phyloP scores from a whole-genome alignment of 1,139 yeast species.

The Diutina rugosa region DNA sequence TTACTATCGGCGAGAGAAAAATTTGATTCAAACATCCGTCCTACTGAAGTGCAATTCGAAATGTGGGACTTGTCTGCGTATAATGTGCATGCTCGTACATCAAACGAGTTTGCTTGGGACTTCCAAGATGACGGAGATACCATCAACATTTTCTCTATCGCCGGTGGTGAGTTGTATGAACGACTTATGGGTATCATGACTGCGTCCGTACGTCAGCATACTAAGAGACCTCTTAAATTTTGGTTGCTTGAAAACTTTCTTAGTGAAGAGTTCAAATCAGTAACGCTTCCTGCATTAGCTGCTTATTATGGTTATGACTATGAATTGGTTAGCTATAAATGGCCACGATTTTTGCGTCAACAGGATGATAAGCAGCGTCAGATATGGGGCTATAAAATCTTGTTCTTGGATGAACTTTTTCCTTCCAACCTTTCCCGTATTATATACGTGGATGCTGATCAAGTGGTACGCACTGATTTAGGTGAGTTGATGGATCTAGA shows the following conservation, averaged over 20 bases:
- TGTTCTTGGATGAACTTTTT: conserved; percentile 77
- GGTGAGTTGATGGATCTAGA: conserved; percentile 52
- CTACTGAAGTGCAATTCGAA: not conserved
- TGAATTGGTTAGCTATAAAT: conserved; percentile 67
- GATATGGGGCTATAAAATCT: conserved; percentile 79
- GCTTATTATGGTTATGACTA: conserved; percentile 46
- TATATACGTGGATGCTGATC: conserved; percentile 81
- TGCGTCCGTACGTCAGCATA: conserved; percentile 54
- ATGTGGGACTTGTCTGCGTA: not conserved
- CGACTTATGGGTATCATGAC: conserved; percentile 66
- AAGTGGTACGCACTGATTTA: conserved; percentile 63
- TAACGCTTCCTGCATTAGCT: conserved; percentile 50
- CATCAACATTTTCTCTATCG: conserved; percentile 72
- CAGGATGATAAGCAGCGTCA: conserved; percentile 70
- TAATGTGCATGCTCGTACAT: not conserved
- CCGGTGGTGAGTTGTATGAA: conserved; percentile 73
- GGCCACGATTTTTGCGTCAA: conserved; percentile 83
- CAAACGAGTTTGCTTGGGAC: not conserved
- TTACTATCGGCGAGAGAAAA: conserved; percentile 25
- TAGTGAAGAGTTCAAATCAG: conserved; percentile 51
- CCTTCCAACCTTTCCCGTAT: conserved; percentile 67
- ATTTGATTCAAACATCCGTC: conserved; percentile 13
- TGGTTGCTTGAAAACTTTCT: conserved; percentile 79
- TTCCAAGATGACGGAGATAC: conserved; percentile 7
- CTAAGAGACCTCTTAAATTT: conserved; percentile 56